A percentile compares a stretch with the other conserved stretches of the same genome.
These are phyloP conservation scores for Laburnicola sp. DNA, from an alignment of 2,329 filamentous ascomycete genomes.

Conservation along the genomic window DNA sequence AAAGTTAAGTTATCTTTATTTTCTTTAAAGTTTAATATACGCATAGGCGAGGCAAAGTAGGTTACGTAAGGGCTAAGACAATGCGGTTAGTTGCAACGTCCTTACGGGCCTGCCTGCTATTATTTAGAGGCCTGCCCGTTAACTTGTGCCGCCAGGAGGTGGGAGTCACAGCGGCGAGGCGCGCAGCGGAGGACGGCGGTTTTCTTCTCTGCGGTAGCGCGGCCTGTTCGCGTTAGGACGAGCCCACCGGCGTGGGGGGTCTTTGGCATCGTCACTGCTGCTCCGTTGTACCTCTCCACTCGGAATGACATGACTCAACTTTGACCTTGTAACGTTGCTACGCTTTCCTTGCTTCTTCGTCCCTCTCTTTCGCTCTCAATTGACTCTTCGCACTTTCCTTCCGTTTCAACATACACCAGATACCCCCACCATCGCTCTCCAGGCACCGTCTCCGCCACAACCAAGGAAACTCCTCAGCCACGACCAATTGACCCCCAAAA, in stretches of 20 bases:
- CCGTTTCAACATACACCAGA: neutral
- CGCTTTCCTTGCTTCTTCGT: neutral
- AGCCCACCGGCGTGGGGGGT: neutral
- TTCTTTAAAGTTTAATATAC: too few relatives aligned
- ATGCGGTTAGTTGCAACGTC: too few relatives aligned
- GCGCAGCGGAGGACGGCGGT: constrained; percentile 1
- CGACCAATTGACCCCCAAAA: neutral
- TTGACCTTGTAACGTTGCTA: neutral
- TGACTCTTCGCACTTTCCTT: neutral
- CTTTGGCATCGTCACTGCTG: neutral
- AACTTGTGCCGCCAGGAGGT: neutral
- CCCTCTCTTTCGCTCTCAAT: neutral
- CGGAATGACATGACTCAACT: neutral
- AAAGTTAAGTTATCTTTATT: too few relatives aligned
- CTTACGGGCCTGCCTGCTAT: too few relatives aligned
- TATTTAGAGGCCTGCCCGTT: too few relatives aligned
- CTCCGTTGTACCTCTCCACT: neutral
- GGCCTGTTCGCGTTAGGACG: constrained; percentile 3
- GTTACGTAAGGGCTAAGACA: too few relatives aligned
- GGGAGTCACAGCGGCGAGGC: neutral
- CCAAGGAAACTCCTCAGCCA: neutral
- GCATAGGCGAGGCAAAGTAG: too few relatives aligned
- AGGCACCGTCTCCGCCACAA: neutral
- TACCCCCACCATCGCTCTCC: neutral
- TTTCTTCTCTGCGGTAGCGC: constrained; percentile 6